These are phyloP conservation scores for Viola odorata DNA, from an alignment of 345 rosid genomes.

Conservation along the genomic window DNA sequence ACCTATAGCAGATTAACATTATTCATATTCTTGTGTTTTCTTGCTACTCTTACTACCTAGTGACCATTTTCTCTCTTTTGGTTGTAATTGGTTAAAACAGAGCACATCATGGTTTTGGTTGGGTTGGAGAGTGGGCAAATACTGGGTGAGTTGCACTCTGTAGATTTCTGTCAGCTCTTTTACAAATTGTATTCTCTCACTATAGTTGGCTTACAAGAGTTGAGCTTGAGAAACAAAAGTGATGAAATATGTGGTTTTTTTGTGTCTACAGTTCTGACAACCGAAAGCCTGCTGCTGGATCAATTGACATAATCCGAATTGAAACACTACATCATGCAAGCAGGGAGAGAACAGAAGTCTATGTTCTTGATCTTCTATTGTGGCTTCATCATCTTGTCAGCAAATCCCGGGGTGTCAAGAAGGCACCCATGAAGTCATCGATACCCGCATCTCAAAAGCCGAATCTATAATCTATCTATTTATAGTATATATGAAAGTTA, in stretches of 20 bases:
- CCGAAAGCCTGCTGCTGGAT: constrained; percentile 34
- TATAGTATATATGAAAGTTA: too few species aligned
- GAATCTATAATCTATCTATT: too few species aligned
- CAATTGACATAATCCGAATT: constrained; percentile 54
- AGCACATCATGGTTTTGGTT: constrained; percentile 31
- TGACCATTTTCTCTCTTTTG: background rate
- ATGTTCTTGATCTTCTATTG: constrained; percentile 66
- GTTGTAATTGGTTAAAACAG: constrained; percentile 11
- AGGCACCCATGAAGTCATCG: constrained; percentile 16
- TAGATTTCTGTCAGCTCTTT: background rate
- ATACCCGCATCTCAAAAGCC: constrained; percentile 4
- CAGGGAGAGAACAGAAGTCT: constrained; percentile 68
- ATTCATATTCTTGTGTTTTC: background rate
- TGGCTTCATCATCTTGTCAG: constrained; percentile 80
- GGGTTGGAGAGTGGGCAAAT: constrained; percentile 38
- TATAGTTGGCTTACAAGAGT: background rate
- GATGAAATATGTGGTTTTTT: constrained; percentile 5
- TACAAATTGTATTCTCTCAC: background rate
- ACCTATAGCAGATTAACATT: background rate
- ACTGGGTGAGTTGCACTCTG: constrained; percentile 15
- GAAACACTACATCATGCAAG: constrained; percentile 89
- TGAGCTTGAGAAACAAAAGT: background rate
- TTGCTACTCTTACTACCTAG: background rate
- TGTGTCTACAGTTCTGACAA: constrained; percentile 51
- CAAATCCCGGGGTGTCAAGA: constrained; percentile 27